A percentile compares a stretch with the other conserved stretches of the same genome.
Evolutionary conservation across 2,329 filamentous ascomycete genomes (phyloP).

Genomic region (Colletotrichum limetticola): DNA sequence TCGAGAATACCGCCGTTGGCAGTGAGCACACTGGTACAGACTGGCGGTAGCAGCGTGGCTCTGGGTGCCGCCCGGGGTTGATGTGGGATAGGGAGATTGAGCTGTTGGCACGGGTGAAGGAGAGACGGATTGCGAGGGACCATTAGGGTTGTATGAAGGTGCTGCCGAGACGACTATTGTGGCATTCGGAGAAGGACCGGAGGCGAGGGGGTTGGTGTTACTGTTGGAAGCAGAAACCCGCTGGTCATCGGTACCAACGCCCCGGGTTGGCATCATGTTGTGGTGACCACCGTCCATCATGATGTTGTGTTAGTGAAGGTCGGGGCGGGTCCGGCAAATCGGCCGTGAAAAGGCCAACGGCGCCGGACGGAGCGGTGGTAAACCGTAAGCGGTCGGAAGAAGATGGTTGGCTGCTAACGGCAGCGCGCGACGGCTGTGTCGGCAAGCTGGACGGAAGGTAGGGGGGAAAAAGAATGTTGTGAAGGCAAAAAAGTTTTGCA

Average conservation of each 20-base stretch:
- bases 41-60: constrained; percentile 41
- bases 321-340: constrained; percentile 34
- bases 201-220: background rate
- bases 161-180: constrained; percentile 25
- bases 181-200: constrained; percentile 12
- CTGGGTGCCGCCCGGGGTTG: constrained; percentile 21
- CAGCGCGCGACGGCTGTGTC: background rate
- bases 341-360: constrained; percentile 22
- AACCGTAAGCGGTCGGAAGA: background rate
- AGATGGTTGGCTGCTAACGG: constrained; percentile 11
- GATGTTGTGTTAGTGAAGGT: constrained; percentile 4
- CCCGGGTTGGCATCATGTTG: constrained; percentile 1
- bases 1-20: constrained; percentile 61
- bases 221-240: constrained; percentile 4
- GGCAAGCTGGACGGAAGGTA: background rate
- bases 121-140: constrained; percentile 20
- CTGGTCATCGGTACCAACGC: constrained; percentile 17
- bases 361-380: constrained; percentile 20
- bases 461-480: background rate
- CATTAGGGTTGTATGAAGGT: constrained; percentile 4
- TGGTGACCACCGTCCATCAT: constrained; percentile 4
- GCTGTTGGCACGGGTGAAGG: constrained; percentile 15
- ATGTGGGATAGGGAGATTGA: constrained; percentile 10
- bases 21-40: constrained; percentile 62
- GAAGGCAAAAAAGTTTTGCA: constrained; percentile 3